Percentiles rank a stretch among this genome's conserved stretches.
Evolutionary conservation across 768 basidiomycete species (phyloP).

Genomic region (Mycena kentingensis): DNA sequence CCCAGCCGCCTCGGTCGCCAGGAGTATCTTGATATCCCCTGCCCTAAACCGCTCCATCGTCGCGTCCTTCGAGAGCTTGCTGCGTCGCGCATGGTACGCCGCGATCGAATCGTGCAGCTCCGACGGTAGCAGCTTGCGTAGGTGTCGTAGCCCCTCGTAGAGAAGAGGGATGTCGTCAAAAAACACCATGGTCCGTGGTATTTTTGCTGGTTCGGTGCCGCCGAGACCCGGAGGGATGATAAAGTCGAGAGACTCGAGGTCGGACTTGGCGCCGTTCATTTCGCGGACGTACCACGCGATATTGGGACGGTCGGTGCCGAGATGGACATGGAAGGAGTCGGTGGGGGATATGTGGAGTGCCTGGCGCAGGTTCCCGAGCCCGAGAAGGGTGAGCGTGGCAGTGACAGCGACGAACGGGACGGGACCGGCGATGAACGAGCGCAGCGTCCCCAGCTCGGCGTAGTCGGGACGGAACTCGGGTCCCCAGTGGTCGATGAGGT

Average conservation of each 20-base stretch:
- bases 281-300: constrained; percentile 28
- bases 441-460: constrained; percentile 29
- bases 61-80: constrained; percentile 18
- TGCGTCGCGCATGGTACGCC: constrained; percentile 28
- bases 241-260: constrained; percentile 26
- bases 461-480: constrained; percentile 37
- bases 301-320: constrained; percentile 39
- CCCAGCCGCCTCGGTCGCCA: constrained; percentile 38
- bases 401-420: constrained; percentile 36
- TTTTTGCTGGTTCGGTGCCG: background rate
- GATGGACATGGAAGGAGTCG: constrained; percentile 32
- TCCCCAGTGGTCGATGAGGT: constrained; percentile 40
- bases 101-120: constrained; percentile 15
- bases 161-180: constrained; percentile 22
- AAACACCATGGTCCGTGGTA: constrained; percentile 13
- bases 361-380: constrained; percentile 27
- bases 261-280: constrained; percentile 25
- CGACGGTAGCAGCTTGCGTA: constrained; percentile 13
- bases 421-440: constrained; percentile 30
- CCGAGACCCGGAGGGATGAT: background rate
- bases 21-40: constrained; percentile 27
- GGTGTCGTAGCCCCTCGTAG: constrained; percentile 13
- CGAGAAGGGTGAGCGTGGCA: constrained; percentile 34
- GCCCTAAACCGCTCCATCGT: constrained; percentile 27
- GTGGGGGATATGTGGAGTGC: constrained; percentile 27